These are phyloP conservation scores for Voacanga thouarsii DNA, from an alignment of 257 asterid genomes.

Conservation along the genomic window DNA sequence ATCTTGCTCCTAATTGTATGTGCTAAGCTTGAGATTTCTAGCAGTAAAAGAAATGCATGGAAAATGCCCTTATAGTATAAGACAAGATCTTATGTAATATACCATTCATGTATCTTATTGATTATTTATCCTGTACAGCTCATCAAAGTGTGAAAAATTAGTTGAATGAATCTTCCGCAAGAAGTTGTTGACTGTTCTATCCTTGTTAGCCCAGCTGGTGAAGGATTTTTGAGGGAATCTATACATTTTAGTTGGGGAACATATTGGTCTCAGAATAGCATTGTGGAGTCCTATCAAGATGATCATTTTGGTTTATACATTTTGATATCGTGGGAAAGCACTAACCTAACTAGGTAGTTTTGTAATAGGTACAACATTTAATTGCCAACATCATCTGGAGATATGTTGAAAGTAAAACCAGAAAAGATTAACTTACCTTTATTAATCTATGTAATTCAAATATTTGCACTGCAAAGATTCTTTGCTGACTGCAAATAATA, in stretches of 20 bases:
- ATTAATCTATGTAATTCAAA: constrained; percentile 75
- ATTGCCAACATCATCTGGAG: no score
- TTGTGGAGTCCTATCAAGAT: background rate
- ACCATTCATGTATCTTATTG: no score
- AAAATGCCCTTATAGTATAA: background rate
- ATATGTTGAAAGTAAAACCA: background rate
- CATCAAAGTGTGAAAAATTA: background rate
- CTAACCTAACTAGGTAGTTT: no score
- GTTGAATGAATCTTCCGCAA: background rate
- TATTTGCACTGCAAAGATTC: constrained; percentile 53
- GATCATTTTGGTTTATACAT: no score
- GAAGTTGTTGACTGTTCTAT: background rate
- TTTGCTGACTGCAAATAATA: constrained; percentile 67
- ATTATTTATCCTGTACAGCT: background rate
- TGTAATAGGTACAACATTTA: no score
- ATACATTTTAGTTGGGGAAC: background rate
- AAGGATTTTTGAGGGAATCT: background rate
- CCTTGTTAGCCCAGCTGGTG: background rate
- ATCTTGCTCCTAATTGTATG: constrained; percentile 48
- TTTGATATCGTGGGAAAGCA: no score
- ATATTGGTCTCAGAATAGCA: background rate
- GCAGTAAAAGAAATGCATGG: background rate
- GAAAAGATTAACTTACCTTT: constrained; percentile 37
- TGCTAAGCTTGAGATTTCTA: constrained; percentile 21
- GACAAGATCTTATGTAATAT: no score